Evolutionary conservation across 2,329 filamentous ascomycete species (phyloP).

Genomic region (Penicillium expansum): DNA sequence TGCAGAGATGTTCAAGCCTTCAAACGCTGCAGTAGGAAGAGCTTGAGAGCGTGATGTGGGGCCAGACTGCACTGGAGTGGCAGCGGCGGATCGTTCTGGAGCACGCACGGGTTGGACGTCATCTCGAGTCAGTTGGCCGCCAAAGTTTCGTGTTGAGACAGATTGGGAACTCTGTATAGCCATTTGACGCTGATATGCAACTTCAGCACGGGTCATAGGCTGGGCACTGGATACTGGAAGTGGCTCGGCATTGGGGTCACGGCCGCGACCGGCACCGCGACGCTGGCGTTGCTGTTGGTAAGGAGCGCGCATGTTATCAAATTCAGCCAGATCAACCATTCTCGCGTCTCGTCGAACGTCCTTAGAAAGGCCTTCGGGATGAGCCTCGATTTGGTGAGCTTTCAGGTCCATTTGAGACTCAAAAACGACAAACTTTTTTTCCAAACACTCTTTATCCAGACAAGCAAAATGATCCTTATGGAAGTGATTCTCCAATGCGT

Average conservation of each 20-base stretch:
- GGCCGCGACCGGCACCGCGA: slow-evolving; percentile 63
- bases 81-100: slow-evolving; percentile 36
- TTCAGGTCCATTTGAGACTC: slow-evolving; percentile 93
- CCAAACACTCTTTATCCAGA: slow-evolving; percentile 78
- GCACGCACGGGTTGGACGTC: slow-evolving; percentile 49
- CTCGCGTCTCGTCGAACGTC: slow-evolving; percentile 79
- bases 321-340: slow-evolving; percentile 80
- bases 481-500: slow-evolving; percentile 83
- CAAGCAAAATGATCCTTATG: slow-evolving; percentile 83
- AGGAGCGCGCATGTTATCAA: slow-evolving; percentile 73
- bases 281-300: slow-evolving; percentile 64
- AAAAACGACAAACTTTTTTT: slow-evolving; percentile 98
- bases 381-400: slow-evolving; percentile 81
- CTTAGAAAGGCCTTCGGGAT: slow-evolving; percentile 77
- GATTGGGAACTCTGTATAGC: slow-evolving; percentile 87
- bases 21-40: slow-evolving; percentile 44
- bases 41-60: slow-evolving; percentile 25
- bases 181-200: slow-evolving; percentile 88
- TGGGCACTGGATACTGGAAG: slow-evolving; percentile 74
- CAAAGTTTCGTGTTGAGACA: slow-evolving; percentile 75
- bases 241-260: slow-evolving; percentile 83
- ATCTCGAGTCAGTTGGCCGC: slow-evolving; percentile 70
- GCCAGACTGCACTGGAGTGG: slow-evolving; percentile 28
- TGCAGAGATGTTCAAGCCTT: slow-evolving; percentile 50
- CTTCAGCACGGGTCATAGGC: slow-evolving; percentile 76